Percentiles rank a stretch among this genome's conserved stretches.
Evolutionary conservation across 306 rosid species (phyloP).

Genomic region (Acacia melanoxylon): DNA sequence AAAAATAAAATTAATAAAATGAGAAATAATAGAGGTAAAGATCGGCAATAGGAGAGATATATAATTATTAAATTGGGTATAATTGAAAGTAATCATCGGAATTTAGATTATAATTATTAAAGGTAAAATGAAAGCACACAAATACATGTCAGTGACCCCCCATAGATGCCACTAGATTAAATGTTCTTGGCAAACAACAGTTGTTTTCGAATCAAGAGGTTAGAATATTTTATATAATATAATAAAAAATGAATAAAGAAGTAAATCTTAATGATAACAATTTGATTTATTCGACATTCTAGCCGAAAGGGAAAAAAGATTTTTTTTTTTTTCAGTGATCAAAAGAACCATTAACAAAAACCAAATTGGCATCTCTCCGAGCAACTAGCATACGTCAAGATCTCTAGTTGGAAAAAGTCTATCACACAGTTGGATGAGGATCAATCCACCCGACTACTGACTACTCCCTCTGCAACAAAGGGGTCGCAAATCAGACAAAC

Average conservation of each 20-base stretch:
- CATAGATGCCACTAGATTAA: too few relatives aligned
- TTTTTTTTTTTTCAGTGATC: neutral
- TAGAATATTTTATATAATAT: neutral
- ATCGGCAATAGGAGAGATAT: neutral
- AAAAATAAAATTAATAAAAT: too few relatives aligned
- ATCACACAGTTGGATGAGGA: neutral
- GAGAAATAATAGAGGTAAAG: neutral
- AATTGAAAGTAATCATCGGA: neutral
- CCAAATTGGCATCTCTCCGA: neutral
- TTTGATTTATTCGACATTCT: neutral
- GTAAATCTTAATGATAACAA: neutral
- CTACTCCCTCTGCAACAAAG: neutral
- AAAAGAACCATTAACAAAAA: neutral
- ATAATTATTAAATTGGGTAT: neutral
- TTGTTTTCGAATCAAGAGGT: too few relatives aligned
- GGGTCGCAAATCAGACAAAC: neutral
- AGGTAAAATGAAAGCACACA: too few relatives aligned
- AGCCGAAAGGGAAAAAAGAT: neutral
- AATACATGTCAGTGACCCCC: too few relatives aligned
- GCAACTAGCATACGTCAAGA: neutral
- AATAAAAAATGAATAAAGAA: neutral
- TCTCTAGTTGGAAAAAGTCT: neutral
- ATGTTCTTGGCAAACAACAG: too few relatives aligned
- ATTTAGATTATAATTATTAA: neutral
- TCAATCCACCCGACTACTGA: neutral